phyloP scores from a whole-genome alignment of 345 rosid genomes.

The Aegle marmelos region DNA sequence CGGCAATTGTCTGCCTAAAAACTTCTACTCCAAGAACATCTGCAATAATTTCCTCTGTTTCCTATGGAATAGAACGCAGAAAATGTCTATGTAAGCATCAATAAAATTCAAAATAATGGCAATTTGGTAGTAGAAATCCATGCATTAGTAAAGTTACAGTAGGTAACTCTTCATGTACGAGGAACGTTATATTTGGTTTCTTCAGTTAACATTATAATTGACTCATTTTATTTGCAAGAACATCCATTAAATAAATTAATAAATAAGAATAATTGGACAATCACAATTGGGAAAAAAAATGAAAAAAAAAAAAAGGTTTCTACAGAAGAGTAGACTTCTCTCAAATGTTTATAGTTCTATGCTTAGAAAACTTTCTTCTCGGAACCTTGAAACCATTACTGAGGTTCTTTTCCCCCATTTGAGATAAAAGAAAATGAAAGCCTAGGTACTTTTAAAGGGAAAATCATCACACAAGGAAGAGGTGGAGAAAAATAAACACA shows the following conservation, averaged over 20 bases:
- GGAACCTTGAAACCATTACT: no score
- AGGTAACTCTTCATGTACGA: not conserved
- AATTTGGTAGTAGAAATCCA: no score
- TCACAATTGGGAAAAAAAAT: not conserved
- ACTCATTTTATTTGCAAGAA: not conserved
- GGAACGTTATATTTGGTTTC: not conserved
- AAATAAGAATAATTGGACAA: not conserved
- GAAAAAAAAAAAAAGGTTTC: not conserved
- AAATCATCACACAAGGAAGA: no score
- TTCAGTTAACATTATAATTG: not conserved
- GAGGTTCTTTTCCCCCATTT: no score
- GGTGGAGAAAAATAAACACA: no score
- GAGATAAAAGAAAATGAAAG: no score
- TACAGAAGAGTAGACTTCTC: not conserved
- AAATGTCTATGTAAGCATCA: not conserved
- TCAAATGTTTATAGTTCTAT: no score
- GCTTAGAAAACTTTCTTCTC: no score
- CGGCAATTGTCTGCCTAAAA: constrained; percentile 89
- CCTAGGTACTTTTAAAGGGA: no score
- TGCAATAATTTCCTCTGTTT: constrained; percentile 87
- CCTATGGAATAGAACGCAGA: constrained; percentile 31
- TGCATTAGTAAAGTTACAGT: not conserved
- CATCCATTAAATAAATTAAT: not conserved
- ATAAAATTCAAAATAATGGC: not conserved
- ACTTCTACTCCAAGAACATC: constrained; percentile 98